A percentile compares a stretch with the other conserved stretches of the same genome.
phyloP scores from a whole-genome alignment of 75 land plant species.

The Cryptomeria japonica region DNA sequence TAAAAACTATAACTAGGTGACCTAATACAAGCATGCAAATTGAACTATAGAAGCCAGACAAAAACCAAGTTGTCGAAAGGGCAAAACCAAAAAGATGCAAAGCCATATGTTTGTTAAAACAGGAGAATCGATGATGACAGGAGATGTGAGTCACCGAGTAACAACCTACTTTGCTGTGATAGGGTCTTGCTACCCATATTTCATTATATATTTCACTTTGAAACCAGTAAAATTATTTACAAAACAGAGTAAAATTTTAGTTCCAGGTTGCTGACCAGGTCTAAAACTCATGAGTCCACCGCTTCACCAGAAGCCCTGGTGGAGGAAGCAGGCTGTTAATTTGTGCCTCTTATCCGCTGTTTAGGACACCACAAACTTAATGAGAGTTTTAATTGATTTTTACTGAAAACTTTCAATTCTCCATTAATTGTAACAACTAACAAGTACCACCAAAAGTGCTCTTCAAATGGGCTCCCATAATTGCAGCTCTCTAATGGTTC shows the following conservation, averaged over 20 bases:
- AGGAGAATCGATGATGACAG: too few species aligned
- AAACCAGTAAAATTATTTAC: too few species aligned
- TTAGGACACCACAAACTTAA: background rate
- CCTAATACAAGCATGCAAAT: background rate
- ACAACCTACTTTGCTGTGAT: too few species aligned
- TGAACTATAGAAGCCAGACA: background rate
- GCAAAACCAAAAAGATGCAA: background rate
- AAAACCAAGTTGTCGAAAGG: background rate
- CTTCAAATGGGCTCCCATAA: background rate
- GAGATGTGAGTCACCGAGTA: too few species aligned
- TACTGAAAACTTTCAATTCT: too few species aligned
- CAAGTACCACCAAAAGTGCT: background rate
- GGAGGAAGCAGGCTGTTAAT: background rate
- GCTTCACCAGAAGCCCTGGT: too few species aligned
- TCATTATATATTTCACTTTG: too few species aligned
- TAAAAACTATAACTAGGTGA: too few species aligned
- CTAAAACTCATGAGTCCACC: too few species aligned
- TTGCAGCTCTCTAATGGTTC: background rate
- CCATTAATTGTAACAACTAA: background rate
- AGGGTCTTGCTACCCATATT: too few species aligned
- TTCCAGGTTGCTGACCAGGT: too few species aligned
- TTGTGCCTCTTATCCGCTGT: background rate
- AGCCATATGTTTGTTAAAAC: background rate
- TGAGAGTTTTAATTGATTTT: background rate
- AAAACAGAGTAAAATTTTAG: too few species aligned